Evolutionary conservation across 371 early-diverging fungal species (phyloP).

Genomic region (Fennellomyces sp.): DNA sequence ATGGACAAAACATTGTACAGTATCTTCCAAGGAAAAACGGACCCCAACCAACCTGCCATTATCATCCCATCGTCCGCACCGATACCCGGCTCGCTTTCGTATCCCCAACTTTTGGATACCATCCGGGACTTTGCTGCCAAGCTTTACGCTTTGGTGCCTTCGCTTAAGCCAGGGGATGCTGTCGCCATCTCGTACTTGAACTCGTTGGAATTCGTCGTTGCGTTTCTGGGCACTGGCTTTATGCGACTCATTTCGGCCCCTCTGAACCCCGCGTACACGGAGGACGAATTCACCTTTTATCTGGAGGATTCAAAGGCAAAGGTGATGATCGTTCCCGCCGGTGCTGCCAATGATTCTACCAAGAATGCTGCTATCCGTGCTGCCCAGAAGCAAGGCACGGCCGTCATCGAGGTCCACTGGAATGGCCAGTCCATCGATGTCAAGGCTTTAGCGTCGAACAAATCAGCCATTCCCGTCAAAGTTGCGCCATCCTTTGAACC

Average conservation of each 20-base stretch:
- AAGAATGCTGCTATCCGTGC: constrained; percentile 63
- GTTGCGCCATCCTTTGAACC: constrained; percentile 26
- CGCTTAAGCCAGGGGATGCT: constrained; percentile 59
- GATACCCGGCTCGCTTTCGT: constrained; percentile 32
- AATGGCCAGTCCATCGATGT: constrained; percentile 35
- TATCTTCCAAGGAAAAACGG: constrained; percentile 3
- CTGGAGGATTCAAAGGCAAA: constrained; percentile 71
- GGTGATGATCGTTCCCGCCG: constrained; percentile 68
- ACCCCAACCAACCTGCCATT: constrained; percentile 23
- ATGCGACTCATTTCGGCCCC: constrained; percentile 75
- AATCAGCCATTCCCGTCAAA: constrained; percentile 3
- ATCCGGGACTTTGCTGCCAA: constrained; percentile 41
- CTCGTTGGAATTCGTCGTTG: constrained; percentile 67
- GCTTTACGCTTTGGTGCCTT: constrained; percentile 31
- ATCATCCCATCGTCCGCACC: constrained; percentile 49
- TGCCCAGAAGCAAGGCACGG: constrained; percentile 57
- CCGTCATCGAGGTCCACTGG: constrained; percentile 64
- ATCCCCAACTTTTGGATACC: constrained; percentile 32
- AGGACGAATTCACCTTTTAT: constrained; percentile 80
- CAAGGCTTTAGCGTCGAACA: constrained; percentile 13
- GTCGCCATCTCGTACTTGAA: constrained; percentile 76
- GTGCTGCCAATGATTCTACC: constrained; percentile 34
- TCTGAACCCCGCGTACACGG: constrained; percentile 76
- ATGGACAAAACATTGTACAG: constrained; percentile 3
- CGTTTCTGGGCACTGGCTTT: constrained; percentile 71